Evolutionary conservation across 306 rosid species (phyloP), one percentile per base, ranked within the genome.

Genomic region (Fragaria ananassa): DNA sequence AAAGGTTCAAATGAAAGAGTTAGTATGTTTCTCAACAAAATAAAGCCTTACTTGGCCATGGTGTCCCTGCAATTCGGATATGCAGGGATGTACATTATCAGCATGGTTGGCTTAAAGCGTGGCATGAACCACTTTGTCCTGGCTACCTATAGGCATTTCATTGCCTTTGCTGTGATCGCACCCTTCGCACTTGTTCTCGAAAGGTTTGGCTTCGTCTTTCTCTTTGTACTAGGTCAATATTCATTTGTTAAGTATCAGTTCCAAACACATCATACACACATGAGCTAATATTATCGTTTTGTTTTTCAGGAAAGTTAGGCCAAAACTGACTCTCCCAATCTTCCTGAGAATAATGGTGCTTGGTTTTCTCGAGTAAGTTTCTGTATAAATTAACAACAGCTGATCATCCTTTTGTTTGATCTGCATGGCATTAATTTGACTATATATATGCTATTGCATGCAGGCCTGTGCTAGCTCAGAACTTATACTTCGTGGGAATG

Each of bases 61-160:
- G 84, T 91, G 71, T 92, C 88, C 61, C 87, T 92, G 27, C 97
- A 92, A 74, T 96, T 96, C 13, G 99, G 99, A 11, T 91, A 89
- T 17, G 99, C 99, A 1, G 99, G 99, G 0, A 96, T 96, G 99
- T 92, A 86, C 81, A 91, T 96, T 68, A 91, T 96, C 78, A 92
- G 97, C 4, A 91, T 86, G 74, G 93, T 91, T 4, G 91, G 97
- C 5, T 93, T 96, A 74, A 88, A 86, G 88, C 90, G 93, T 2
- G 98, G 99, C 3, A 89, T 92, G 96, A 96, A 93, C 74, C 99
- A 92, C 75, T 96, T 88, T 37, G 98, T 91, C 18, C 98, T 96
- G 71, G 93, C 91, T 35, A 97, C 91, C 56, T 96, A 96, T 64
- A 74, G 99, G 13, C 99, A 96, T 7, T 95, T 97, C 70, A 90